A percentile compares a stretch with the other conserved stretches of the same genome.
Conservation (phyloP, 2,329 filamentous ascomycete genomes). For the Rhynchosporium secalis region DNA sequence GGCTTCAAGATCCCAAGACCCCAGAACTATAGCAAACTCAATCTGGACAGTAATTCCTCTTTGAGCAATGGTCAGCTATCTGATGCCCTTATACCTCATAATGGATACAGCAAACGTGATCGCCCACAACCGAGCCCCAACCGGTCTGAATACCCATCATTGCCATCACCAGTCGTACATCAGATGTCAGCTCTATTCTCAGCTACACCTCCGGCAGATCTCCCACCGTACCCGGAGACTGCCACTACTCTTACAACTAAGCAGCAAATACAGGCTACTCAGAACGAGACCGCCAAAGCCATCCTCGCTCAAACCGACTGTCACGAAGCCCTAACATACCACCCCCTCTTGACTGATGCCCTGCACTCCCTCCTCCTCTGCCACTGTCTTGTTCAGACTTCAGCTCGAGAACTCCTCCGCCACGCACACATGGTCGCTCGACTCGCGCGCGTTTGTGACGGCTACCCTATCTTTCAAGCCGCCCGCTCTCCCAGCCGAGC, state of each 20-base stretch:
- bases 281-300: slow-evolving; percentile 37
- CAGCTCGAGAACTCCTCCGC: slow-evolving; percentile 72
- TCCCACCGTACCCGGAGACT: slow-evolving; percentile 65
- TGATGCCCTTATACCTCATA: slow-evolving; percentile 49
- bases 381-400: slow-evolving; percentile 78
- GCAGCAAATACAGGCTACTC: slow-evolving; percentile 37
- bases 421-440: slow-evolving; percentile 82
- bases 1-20: slow-evolving; percentile 46
- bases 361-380: slow-evolving; percentile 76
- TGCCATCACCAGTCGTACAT: slow-evolving; percentile 51
- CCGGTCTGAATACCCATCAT: slow-evolving; percentile 43
- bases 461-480: slow-evolving; percentile 77
- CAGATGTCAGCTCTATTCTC: slow-evolving; percentile 68
- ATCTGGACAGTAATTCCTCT: slow-evolving; percentile 38
- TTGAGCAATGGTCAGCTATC: slow-evolving; percentile 38
- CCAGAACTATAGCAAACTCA: slow-evolving; percentile 31
- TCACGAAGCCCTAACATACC: slow-evolving; percentile 72
- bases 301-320: slow-evolving; percentile 46
- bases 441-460: slow-evolving; percentile 70
- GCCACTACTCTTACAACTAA: slow-evolving; percentile 38
- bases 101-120: slow-evolving; percentile 38
- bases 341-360: slow-evolving; percentile 76
- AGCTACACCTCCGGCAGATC: slow-evolving; percentile 61
- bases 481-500: slow-evolving; percentile 69
- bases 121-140: slow-evolving; percentile 36